phyloP scores from a whole-genome alignment of 306 rosid genomes.

The cucumber (Cucumis sativus) region Cucumber_9930_V3 NC_026659.2:23306501-23307000 shows the following conservation, averaged over 20 bases:
- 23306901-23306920: conserved; percentile 91
- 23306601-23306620: conserved; percentile 80
- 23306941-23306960: conserved; percentile 91
- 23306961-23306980: conserved; percentile 83
- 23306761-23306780: neutral
- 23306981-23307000: neutral
- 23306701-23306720: neutral
- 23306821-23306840: conserved; percentile 10
- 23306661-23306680: conserved; percentile 98
- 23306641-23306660: conserved; percentile 95
- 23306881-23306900: conserved; percentile 88
- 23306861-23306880: conserved; percentile 92
- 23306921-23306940: conserved; percentile 90
- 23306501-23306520: conserved; percentile 86
- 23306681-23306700: conserved; percentile 80
- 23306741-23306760: conserved; percentile 3
- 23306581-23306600: conserved; percentile 95
- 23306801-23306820: conserved; percentile 7
- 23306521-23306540: conserved; percentile 98
- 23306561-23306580: conserved; percentile 89
- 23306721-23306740: neutral
- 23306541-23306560: conserved; percentile 97
- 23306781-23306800: neutral
- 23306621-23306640: conserved; percentile 91
- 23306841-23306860: conserved; percentile 71